These are phyloP conservation scores for Aspergillus ruber DNA, from an alignment of 2,329 filamentous ascomycete species.

Conservation along the genomic window DNA sequence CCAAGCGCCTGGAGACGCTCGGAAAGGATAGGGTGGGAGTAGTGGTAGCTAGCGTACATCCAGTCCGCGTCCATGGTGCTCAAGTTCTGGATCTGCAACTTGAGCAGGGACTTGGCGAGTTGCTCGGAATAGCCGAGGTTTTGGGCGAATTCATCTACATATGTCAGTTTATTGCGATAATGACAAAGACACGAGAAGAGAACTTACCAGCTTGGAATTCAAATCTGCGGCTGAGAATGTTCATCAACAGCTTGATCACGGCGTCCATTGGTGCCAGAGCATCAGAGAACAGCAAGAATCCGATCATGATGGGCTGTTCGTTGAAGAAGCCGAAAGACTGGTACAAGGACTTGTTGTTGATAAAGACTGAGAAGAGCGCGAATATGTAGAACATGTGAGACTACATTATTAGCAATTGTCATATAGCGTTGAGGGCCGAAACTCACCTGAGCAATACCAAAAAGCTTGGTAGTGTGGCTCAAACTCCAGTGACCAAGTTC, in stretches of 20 bases:
- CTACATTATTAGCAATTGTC: conserved; percentile 38
- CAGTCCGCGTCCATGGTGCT: conserved; percentile 98
- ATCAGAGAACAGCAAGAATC: conserved; percentile 95
- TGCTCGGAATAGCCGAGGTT: conserved; percentile 76
- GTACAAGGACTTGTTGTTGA: conserved; percentile 91
- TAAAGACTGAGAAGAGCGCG: conserved; percentile 90
- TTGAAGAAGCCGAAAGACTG: conserved; percentile 80
- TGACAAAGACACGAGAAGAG: not conserved
- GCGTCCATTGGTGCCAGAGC: conserved; percentile 91
- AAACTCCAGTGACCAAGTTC: conserved; percentile 97
- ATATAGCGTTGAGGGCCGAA: not conserved
- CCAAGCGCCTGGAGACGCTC: conserved; percentile 87
- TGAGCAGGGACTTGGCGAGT: conserved; percentile 82
- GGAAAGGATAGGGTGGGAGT: conserved; percentile 91
- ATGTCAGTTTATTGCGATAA: conserved; percentile 13
- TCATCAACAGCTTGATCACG: conserved; percentile 92
- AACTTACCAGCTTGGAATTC: conserved; percentile 81
- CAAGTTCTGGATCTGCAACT: conserved; percentile 96
- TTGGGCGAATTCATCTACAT: conserved; percentile 72
- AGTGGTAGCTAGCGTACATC: conserved; percentile 98
- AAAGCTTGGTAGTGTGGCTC: conserved; percentile 86
- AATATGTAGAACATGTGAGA: conserved; percentile 96
- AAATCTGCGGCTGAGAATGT: conserved; percentile 86
- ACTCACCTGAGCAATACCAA: conserved; percentile 73
- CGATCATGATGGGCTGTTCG: conserved; percentile 86